phyloP scores from a whole-genome alignment of 495 filamentous ascomycete species.

The Neurospora sp. region DNA sequence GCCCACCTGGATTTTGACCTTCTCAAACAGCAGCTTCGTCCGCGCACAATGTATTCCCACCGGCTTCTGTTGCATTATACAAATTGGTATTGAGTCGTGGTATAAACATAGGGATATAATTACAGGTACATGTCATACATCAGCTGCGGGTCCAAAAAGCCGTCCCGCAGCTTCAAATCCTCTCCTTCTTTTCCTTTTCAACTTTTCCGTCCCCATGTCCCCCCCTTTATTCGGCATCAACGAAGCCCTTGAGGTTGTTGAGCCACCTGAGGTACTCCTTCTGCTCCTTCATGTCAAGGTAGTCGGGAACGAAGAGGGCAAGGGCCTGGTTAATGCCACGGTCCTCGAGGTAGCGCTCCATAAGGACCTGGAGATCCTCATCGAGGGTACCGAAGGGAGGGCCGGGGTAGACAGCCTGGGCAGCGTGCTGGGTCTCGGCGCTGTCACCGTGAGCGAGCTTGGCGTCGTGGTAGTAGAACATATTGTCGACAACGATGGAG shows the following conservation, averaged over 20 bases:
- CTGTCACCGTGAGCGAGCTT: slow-evolving; percentile 50
- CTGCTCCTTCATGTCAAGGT: slow-evolving; percentile 98
- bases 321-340: slow-evolving; percentile 81
- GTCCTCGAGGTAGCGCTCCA: slow-evolving; percentile 93
- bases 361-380: slow-evolving; percentile 82
- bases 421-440: slow-evolving; percentile 35
- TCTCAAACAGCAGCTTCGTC: not conserved
- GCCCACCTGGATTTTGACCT: not conserved
- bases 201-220: not conserved
- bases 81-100: not conserved
- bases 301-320: slow-evolving; percentile 86
- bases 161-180: not conserved
- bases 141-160: not conserved
- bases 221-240: slow-evolving; percentile 46
- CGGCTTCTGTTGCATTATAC: not conserved
- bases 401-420: slow-evolving; percentile 75
- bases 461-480: slow-evolving; percentile 72
- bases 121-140: not conserved
- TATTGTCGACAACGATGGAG: slow-evolving; percentile 78
- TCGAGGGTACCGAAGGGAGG: slow-evolving; percentile 91
- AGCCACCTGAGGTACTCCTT: slow-evolving; percentile 92
- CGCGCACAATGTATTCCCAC: not conserved
- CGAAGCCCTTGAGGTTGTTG: slow-evolving; percentile 68
- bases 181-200: not conserved
- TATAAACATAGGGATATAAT: not conserved